Evolutionary conservation across 1,139 yeast species (phyloP).

Genomic region (Debaryomyces fabryi): DNA sequence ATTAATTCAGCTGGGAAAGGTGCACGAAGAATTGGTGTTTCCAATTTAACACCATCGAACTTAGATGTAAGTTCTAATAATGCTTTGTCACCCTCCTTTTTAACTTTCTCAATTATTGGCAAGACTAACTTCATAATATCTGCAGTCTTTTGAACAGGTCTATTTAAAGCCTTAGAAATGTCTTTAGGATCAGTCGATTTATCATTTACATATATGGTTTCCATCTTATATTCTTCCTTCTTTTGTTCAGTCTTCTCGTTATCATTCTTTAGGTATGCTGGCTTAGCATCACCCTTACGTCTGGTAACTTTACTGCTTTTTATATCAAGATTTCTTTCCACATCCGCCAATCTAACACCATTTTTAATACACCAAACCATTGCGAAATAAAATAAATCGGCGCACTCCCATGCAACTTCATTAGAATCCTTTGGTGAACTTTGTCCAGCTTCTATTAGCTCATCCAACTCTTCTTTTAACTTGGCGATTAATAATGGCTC

Average conservation of each 20-base stretch:
- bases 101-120: constrained; percentile 84
- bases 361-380: constrained; percentile 81
- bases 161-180: constrained; percentile 63
- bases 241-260: constrained; percentile 16
- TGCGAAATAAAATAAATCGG: constrained; percentile 90
- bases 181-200: constrained; percentile 43
- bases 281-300: constrained; percentile 95
- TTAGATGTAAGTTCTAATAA: constrained; percentile 83
- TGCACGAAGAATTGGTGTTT: constrained; percentile 75
- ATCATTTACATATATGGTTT: constrained; percentile 53
- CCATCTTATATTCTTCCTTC: constrained; percentile 55
- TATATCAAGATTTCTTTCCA: constrained; percentile 80
- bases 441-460: constrained; percentile 78
- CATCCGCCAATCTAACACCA: constrained; percentile 78
- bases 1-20: constrained; percentile 83
- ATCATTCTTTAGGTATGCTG: constrained; percentile 52
- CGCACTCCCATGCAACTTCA: constrained; percentile 97
- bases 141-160: constrained; percentile 90
- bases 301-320: constrained; percentile 87
- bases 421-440: constrained; percentile 37
- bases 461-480: constrained; percentile 95
- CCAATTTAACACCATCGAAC: constrained; percentile 80
- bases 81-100: constrained; percentile 80
- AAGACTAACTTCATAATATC: constrained; percentile 90
- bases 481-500: constrained; percentile 76